Evolutionary conservation across 805 yeast genomes (phyloP), one percentile per base, ranked within the genome.

Genomic region (Lipomyces japonicus): DNA sequence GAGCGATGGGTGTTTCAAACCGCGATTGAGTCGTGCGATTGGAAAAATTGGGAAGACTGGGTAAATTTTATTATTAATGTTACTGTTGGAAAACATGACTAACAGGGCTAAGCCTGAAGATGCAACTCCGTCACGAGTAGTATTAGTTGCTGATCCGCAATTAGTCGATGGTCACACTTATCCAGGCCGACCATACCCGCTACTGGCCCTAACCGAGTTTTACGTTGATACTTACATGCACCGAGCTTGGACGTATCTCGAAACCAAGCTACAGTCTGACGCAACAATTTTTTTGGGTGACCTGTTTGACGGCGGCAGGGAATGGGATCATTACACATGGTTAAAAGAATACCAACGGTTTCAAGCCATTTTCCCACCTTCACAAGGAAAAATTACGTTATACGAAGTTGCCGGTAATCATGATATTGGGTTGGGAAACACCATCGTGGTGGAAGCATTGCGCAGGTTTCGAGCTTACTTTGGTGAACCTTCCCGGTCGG

Each of bases 281-380:
- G 72, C 84, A 1, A 79, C 81, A 3, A 68, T 91, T 3, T 91
- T 88, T 64, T 69, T 93, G 24, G 98, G 98, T 2, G 98, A 93
- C 65, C 67, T 91, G 59, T 85, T 91, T 64, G 98, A 93, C 68
- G 97, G 97, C 10, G 97, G 97, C 0, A 74, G 98, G 50, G 83
- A 82, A 47, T 89, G 95, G 91, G 78, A 77, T 35, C 80, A 78
- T 54, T 75, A 75, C 30, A 63, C 58, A 7, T 88, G 96, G 95
- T 75, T 16, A 26, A n/a, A n/a, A 16, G 97, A 93, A 66, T 82
- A 75, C 61, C 62, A 66, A 19, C 71, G 98, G 45, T 93, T 85
- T 66, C 75, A 79, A 56, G 55, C 65, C 1, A 77, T 93, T 3
- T 91, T 86, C 66, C 82, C 73, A 6, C 14, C n/a, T 68, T 72